Conservation (phyloP, 495 filamentous ascomycete genomes). For the Penicillium roqueforti region DNA sequence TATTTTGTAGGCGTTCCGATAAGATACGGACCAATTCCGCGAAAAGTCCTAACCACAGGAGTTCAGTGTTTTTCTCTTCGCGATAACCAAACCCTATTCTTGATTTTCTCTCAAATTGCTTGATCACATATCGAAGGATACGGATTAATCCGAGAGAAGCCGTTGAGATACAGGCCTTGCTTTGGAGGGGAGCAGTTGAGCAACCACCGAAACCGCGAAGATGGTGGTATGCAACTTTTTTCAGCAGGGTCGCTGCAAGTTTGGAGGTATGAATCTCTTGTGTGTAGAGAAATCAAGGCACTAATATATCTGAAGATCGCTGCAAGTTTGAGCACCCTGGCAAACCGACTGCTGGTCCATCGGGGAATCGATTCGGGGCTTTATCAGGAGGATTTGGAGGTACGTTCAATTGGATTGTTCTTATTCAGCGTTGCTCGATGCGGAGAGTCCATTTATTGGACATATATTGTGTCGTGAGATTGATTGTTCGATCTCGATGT, state of each 20-base stretch:
- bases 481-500: neutral
- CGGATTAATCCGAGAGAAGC: neutral
- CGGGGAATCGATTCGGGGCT: conserved; percentile 44
- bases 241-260: conserved; percentile 68
- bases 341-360: conserved; percentile 19
- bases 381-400: conserved; percentile 38
- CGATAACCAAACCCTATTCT: neutral
- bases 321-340: conserved; percentile 56
- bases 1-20: neutral
- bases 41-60: conserved; percentile 9
- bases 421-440: neutral
- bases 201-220: conserved; percentile 6
- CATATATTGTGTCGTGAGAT: neutral
- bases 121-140: neutral
- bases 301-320: conserved; percentile 36
- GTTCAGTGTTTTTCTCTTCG: neutral
- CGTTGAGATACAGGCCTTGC: neutral
- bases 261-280: conserved; percentile 50
- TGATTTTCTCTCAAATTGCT: neutral
- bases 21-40: conserved; percentile 8
- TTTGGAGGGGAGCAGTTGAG: neutral
- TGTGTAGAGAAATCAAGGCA: neutral
- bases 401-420: conserved; percentile 23
- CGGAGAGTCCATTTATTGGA: neutral
- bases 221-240: conserved; percentile 71